These are phyloP conservation scores for Asterochloris erici DNA, from an alignment of 139 green algal species.

Conservation along the genomic window DNA sequence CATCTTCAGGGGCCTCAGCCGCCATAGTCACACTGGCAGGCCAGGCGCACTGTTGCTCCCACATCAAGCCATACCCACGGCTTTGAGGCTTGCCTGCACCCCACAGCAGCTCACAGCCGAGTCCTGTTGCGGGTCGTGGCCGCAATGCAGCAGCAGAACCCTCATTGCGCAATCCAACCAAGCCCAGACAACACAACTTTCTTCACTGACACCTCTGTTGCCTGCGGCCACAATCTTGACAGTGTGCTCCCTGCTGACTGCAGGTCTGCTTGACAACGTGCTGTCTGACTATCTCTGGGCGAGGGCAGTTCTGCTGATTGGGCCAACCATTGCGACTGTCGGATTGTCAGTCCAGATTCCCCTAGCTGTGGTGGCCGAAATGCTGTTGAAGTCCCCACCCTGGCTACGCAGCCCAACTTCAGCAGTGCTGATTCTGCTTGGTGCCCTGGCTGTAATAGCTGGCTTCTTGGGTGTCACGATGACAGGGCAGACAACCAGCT, in stretches of 20 bases:
- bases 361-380: constrained; percentile 40
- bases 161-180: not conserved
- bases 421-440: constrained; percentile 48
- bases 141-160: not conserved
- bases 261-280: constrained; percentile 93
- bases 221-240: not conserved
- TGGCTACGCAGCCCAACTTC: constrained; percentile 42
- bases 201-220: not conserved
- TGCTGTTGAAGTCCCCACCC: constrained; percentile 27
- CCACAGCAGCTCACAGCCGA: not conserved
- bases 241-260: not conserved
- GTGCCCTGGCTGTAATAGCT: constrained; percentile 54
- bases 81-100: not conserved
- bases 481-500: not conserved
- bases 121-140: not conserved
- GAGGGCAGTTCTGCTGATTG: constrained; percentile 85
- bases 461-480: constrained; percentile 62
- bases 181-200: not conserved
- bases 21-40: too few species aligned
- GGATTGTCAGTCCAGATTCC: constrained; percentile 83
- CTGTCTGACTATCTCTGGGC: constrained; percentile 96
- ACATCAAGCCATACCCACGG: too few species aligned
- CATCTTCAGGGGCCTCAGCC: too few species aligned
- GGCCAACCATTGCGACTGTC: constrained; percentile 84
- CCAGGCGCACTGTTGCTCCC: too few species aligned